Evolutionary conservation across 345 rosid species (phyloP).

Genomic region (Brassica carinata): DNA sequence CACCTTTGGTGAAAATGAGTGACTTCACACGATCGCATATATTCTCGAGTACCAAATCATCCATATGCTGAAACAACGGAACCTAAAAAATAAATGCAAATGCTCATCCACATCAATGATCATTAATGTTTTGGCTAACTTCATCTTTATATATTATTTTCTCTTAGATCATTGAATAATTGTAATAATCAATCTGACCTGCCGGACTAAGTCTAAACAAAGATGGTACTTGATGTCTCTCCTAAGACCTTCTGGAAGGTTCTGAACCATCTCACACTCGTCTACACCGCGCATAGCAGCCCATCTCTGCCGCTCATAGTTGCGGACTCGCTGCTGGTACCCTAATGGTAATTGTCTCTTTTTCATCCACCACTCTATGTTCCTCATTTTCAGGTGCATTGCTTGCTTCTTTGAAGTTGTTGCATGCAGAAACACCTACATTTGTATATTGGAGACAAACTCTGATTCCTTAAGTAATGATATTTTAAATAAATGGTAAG

Average conservation of each 20-base stretch:
- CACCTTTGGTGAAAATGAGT: constrained; percentile 92
- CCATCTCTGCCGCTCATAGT: constrained; percentile 94
- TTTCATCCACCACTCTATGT: constrained; percentile 99
- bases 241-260: constrained; percentile 89
- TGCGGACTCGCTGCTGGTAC: constrained; percentile 84
- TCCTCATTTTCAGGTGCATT: constrained; percentile 97
- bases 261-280: constrained; percentile 82
- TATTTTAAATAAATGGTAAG: background rate
- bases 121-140: background rate
- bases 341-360: constrained; percentile 79
- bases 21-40: constrained; percentile 95
- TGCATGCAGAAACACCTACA: constrained; percentile 83
- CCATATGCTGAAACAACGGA: constrained; percentile 94
- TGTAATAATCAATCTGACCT: constrained; percentile 46
- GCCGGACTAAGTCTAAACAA: constrained; percentile 87
- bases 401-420: constrained; percentile 97
- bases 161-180: background rate
- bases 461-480: background rate
- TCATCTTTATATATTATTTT: background rate
- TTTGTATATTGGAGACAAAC: background rate
- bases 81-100: constrained; percentile 51
- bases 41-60: constrained; percentile 88
- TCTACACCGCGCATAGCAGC: constrained; percentile 98
- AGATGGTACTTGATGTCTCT: constrained; percentile 97
- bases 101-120: background rate